These are phyloP conservation scores for Ensete glaucum DNA, from an alignment of 176 grass and related monocot genomes.

Conservation along the genomic window DNA sequence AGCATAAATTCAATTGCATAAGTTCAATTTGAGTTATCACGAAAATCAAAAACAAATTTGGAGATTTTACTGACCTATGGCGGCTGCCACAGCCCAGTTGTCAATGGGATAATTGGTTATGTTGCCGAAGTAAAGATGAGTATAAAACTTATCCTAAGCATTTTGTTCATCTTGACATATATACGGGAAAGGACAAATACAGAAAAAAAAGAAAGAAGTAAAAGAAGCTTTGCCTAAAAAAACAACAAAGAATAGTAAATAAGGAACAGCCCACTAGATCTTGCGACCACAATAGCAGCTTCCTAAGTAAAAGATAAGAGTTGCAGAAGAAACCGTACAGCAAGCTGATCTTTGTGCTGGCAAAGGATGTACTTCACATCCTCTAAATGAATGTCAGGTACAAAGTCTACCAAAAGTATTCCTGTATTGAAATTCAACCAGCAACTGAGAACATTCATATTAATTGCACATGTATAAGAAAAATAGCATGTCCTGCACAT, in stretches of 20 bases:
- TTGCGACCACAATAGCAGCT: background rate
- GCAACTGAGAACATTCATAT: background rate
- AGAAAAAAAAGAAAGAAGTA: background rate
- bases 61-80: no score
- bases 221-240: no score
- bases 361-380: conserved; percentile 57
- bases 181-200: background rate
- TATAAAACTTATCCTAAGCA: no score
- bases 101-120: no score
- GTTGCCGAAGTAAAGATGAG: no score
- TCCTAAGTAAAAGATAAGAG: background rate
- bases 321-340: conserved; percentile 38
- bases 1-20: background rate
- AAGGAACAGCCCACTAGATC: background rate
- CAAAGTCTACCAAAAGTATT: conserved; percentile 71
- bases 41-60: no score
- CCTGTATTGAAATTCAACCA: conserved; percentile 28
- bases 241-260: no score
- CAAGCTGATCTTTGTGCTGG: conserved; percentile 62
- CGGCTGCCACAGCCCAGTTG: no score
- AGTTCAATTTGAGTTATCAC: background rate
- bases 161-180: no score
- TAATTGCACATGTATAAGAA: background rate
- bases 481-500: no score
- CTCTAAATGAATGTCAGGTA: conserved; percentile 78